Conservation (phyloP, 495 filamentous ascomycete genomes). For the Penicillium cataractarum region DNA sequence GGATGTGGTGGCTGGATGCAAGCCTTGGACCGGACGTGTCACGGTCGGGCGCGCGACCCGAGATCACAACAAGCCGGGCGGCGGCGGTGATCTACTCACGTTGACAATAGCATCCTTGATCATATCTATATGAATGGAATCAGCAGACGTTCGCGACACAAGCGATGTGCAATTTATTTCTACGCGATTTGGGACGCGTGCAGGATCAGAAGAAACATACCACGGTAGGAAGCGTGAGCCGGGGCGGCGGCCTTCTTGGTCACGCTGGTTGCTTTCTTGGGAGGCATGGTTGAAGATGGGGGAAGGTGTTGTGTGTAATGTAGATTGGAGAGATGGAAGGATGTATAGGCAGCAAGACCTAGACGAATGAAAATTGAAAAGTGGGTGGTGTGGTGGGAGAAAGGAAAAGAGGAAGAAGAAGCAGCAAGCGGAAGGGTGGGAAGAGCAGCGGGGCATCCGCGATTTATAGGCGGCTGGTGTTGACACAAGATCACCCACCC, state of each 20-base stretch:
- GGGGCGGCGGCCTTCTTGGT: slow-evolving; percentile 55
- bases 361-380: slow-evolving; percentile 11
- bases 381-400: not conserved
- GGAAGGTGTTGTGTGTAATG: slow-evolving; percentile 17
- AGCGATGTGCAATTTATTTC: slow-evolving; percentile 28
- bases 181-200: slow-evolving; percentile 49
- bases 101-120: slow-evolving; percentile 70
- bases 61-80: slow-evolving; percentile 36
- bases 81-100: slow-evolving; percentile 58
- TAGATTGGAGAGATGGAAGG: slow-evolving; percentile 21
- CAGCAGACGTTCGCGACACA: slow-evolving; percentile 53
- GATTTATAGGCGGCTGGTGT: slow-evolving; percentile 55
- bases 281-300: slow-evolving; percentile 46
- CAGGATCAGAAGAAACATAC: slow-evolving; percentile 55
- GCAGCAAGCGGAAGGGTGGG: slow-evolving; percentile 42
- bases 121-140: slow-evolving; percentile 61
- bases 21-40: slow-evolving; percentile 42
- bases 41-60: slow-evolving; percentile 48
- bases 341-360: slow-evolving; percentile 21
- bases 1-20: slow-evolving; percentile 28
- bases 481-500: slow-evolving; percentile 49
- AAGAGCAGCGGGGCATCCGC: slow-evolving; percentile 52
- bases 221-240: slow-evolving; percentile 62
- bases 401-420: slow-evolving; percentile 26
- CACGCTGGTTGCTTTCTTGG: slow-evolving; percentile 56